Evolutionary conservation across 164 flowering plant genomes (phyloP), one percentile per base, ranked within the genome.

Genomic region (Sedum album): DNA sequence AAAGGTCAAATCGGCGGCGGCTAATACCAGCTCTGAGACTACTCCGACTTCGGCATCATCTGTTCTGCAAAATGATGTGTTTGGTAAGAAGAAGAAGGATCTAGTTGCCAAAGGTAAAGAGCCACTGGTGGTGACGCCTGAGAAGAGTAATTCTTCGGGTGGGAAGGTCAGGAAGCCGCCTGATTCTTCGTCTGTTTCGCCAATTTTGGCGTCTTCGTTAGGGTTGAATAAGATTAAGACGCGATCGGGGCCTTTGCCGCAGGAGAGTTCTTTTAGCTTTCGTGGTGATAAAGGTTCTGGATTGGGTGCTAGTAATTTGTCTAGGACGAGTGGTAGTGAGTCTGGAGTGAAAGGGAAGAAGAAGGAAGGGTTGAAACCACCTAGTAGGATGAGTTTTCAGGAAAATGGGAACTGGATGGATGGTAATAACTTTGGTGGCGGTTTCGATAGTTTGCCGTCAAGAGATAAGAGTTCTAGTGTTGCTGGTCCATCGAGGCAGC

Each of bases 211-310:
- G 2, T 90, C 97, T 2, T 90, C 97, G 1, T 74, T 92, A 53
- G 97, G 97, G 31, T 70, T 95, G 82, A 88, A 92, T 71, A 74
- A 85, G 83, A 95, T 95, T 4, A 95, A 95, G 82, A 92, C 97
- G 41, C 78, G 97, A 75, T 95, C 99, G 1, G 97, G 97, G 73
- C 99, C 99, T 25, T 67, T 95, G 80, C 96, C 94, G 18, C 97
- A 90, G 84, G 97, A 92, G 84, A 90, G 91, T 73, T 90, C 92
- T 75, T 89, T 84, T 23, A 85, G 84, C 31, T 83, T 79, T 30
- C 72, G 86, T 2, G 80, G 78, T 0, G 86, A 85, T 2, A 86
- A 81, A 67, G 82, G 83, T 6, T 62, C 74, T 25, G 77, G 71
- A n/a, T 68, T 85, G 53, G 91, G 88, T 13, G 73, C 86, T 3